Percentiles rank a stretch among this genome's conserved stretches.
Evolutionary conservation across 257 asterid species (phyloP).

Genomic region (Jasminum sambac): DNA sequence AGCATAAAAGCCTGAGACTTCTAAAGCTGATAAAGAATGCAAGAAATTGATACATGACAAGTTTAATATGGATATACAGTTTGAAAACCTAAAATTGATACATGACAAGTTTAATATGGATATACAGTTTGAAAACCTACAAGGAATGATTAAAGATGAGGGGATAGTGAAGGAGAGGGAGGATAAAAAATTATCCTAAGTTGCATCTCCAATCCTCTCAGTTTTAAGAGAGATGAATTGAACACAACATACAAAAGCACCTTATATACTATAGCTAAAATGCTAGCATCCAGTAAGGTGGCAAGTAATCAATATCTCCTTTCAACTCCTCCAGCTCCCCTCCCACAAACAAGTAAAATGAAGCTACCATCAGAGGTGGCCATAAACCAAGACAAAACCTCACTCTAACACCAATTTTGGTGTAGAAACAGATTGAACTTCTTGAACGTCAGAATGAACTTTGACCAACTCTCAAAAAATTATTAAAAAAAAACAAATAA

Average conservation of each 20-base stretch:
- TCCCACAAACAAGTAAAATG: slow-evolving; percentile 10
- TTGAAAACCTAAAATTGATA: background rate
- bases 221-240: slow-evolving; percentile 2
- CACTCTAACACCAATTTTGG: no score
- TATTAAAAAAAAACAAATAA: no score
- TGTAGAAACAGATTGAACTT: no score
- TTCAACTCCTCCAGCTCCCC: slow-evolving; percentile 12
- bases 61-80: slow-evolving; percentile 10
- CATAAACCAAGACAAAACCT: no score
- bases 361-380: no score
- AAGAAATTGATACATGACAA: slow-evolving; percentile 20
- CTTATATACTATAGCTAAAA: background rate
- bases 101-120: slow-evolving; percentile 12
- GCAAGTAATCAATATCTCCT: slow-evolving; percentile 5
- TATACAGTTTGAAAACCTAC: slow-evolving; percentile 2
- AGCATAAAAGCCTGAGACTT: slow-evolving; percentile 18
- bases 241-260: slow-evolving; percentile 1
- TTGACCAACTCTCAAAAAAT: no score
- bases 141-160: slow-evolving; percentile 1
- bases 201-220: slow-evolving; percentile 1
- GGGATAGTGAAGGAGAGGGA: background rate
- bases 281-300: background rate
- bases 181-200: slow-evolving; percentile 5
- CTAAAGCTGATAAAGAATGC: slow-evolving; percentile 13
- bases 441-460: no score